Base-by-base conservation (phyloP, 768 basidiomycete species). In the Tylopilus cervinicoccineus region DNA sequence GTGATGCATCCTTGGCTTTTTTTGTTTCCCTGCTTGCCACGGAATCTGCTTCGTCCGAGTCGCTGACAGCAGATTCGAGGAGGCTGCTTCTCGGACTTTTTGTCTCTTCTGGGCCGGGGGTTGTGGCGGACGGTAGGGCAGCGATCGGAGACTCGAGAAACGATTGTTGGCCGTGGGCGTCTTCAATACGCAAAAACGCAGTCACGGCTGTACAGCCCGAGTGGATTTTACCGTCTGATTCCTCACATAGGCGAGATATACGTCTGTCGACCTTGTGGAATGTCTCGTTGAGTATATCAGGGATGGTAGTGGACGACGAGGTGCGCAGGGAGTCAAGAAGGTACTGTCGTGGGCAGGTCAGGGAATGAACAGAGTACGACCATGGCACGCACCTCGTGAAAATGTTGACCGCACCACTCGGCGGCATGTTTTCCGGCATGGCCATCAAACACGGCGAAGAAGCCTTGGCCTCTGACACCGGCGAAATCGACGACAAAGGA, bases 401-500 rank as follows among this genome's bases (percentile, higher is more conserved):
- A 99, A 66, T 98, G 84, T 58, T 79, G 76, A 36, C 96, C 96
- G 68, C 96, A 98, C 94, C 95, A 98, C 67, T 99, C 96, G 23
- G 96, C 96, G 28, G 95, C 94, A 60, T 97, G 91, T 66, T 95
- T 98, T 16, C 96, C 96, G 1, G 96, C 96, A 65, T 99, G 96
- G 3, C 96, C 96, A 59, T 99, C 96, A 60, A 98, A 99, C 38
- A 99, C 83, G 6, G 95, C 95, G 66, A 95, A 98, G 75, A 96
- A 98, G 8, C 94, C 96, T 65, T 99, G 96, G 0, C 96, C 96
- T 37, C 86, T 81, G 17, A 98, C 76, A 29, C 83, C 81, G 31
- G 83, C 93, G 66, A 89, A 99, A 65, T 98, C 94, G 53, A 94
- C 88, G 50, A 98, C 84, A 61, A 97, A 96, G 20, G 93, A 92